Base-by-base conservation (phyloP, 306 rosid genomes). In the Cucurbita maxima region DNA sequence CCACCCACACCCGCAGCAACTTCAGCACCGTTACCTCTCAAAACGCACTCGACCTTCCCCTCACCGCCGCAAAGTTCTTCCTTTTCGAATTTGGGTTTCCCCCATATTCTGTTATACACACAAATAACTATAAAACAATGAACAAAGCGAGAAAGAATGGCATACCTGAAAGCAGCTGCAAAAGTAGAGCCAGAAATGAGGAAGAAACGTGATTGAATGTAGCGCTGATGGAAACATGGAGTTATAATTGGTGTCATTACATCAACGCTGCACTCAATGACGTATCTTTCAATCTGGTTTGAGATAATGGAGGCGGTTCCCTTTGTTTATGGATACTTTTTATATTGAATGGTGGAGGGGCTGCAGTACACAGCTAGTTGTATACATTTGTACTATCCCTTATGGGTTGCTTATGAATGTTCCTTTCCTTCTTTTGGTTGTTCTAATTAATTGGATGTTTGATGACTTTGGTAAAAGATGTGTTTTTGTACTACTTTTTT, bases 241-340 rank as follows among this genome's bases (percentile, higher is more conserved):
- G 15, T 13, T 67, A 15, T 20, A 7, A 43, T n/a, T 15, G 15
- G 12, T 11, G 4, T 5, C 3, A 13, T 61, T 4, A 83, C 90
- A 88, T 92, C 96, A 92, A 90, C 96, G 91, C 96, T 88, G 98
- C 96, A 92, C 98, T 90, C 96, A 88, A 90, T 84, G 86, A 87
- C 80, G 92, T 84, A 85, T 90, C 88, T 86, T 36, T 75, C 52
- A 82, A 76, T 81, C 78, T 88, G 81, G 56, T 68, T 52, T 12
- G 45, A 45, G 66, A 1, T 9, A 3, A 8, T 55, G 60, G 8
- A n/a, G 30, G 20, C 56, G 9, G 7, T 8, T 34, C 7, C 25
- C 15, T 38, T 3, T 2, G 53, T 18, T 16, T 13, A 44, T 0
- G 14, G 6, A 5, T 10, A 18, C 5, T 58, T 6, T 1, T 52